Evolutionary conservation across 2,329 filamentous ascomycete species (phyloP).

Genomic region (Aureobasidium sp.): DNA sequence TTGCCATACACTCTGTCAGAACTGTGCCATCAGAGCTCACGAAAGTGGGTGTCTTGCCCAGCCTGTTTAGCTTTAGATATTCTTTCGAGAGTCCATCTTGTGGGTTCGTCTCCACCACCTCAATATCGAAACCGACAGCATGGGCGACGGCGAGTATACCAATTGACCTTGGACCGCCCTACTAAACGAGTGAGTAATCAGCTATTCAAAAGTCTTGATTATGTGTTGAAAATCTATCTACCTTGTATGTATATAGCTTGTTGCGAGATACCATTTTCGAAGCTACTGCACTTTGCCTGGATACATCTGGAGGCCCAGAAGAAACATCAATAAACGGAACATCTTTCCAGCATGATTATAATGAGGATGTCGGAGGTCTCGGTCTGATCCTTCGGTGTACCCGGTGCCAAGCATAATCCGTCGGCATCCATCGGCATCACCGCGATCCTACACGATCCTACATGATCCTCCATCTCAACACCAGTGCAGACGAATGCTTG

Average conservation of each 20-base stretch:
- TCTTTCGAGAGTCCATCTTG: conserved; percentile 58
- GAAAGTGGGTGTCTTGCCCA: conserved; percentile 88
- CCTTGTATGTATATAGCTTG: background rate
- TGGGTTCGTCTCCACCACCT: conserved; percentile 65
- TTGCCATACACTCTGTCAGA: conserved; percentile 83
- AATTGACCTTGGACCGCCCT: conserved; percentile 86
- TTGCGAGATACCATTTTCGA: background rate
- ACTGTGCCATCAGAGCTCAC: conserved; percentile 83
- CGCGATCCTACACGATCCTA: background rate
- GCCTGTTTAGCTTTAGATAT: conserved; percentile 75
- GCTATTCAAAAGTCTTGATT: too few species aligned
- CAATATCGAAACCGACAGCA: conserved; percentile 88
- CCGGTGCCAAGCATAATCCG: background rate
- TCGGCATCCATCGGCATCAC: background rate
- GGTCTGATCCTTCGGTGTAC: background rate
- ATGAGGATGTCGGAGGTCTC: background rate
- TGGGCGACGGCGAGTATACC: conserved; percentile 88
- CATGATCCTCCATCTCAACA: background rate
- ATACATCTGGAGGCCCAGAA: background rate
- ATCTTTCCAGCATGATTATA: background rate
- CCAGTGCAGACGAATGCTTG: too few species aligned
- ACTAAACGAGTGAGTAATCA: conserved; percentile 10
- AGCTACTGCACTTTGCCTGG: too few species aligned
- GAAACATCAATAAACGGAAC: background rate
- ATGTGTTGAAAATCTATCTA: background rate